Percentiles rank a stretch among this genome's conserved stretches.
These are phyloP conservation scores for Aleurites moluccanus DNA, from an alignment of 441 rosid genomes.

Conservation along the genomic window DNA sequence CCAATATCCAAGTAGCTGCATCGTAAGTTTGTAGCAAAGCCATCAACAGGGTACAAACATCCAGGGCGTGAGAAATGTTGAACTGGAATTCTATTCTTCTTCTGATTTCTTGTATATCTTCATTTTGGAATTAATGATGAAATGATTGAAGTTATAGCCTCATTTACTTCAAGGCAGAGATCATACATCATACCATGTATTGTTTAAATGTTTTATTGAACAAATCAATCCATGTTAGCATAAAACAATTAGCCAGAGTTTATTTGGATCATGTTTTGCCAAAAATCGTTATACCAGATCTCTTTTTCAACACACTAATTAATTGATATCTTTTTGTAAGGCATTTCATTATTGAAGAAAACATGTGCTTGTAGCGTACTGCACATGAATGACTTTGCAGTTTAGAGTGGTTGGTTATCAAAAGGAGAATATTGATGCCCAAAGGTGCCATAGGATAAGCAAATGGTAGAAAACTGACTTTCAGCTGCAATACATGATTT, in stretches of 20 bases:
- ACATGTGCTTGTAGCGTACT: not conserved
- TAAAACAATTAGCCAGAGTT: not conserved
- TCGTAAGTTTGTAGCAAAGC: not conserved
- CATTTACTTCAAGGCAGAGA: not conserved
- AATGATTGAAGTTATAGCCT: not conserved
- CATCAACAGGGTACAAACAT: not conserved
- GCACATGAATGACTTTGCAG: not conserved
- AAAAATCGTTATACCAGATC: not conserved
- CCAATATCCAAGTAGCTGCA: conserved; percentile 44
- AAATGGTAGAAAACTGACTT: too few species aligned
- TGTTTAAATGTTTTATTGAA: not conserved
- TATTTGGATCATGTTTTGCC: not conserved
- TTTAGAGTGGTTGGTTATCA: not conserved
- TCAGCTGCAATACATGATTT: too few species aligned
- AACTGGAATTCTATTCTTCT: not conserved
- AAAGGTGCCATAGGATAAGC: too few species aligned
- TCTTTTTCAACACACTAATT: not conserved
- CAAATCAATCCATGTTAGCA: not conserved
- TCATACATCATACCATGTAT: not conserved
- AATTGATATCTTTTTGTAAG: not conserved
- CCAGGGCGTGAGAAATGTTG: not conserved
- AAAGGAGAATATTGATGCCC: too few species aligned
- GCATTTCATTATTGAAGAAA: not conserved
- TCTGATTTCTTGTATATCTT: conserved; percentile 12
- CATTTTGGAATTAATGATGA: conserved; percentile 7